phyloP scores from a whole-genome alignment of 2,329 filamentous ascomycete species.

The Scopulariopsis brevicaulis region DNA sequence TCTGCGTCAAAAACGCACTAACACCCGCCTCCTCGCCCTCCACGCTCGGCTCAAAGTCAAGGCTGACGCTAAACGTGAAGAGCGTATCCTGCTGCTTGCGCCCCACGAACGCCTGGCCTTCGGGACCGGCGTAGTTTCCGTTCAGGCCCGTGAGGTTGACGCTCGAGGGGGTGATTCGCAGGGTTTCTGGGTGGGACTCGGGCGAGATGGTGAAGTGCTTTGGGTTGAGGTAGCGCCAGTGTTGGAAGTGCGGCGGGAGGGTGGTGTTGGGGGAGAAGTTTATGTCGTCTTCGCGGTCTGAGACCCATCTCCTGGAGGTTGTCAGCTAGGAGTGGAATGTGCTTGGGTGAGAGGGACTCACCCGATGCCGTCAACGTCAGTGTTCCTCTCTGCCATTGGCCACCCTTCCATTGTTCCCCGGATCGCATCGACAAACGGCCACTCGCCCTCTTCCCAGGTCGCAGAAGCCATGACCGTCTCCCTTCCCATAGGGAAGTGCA shows the following conservation, averaged over 20 bases:
- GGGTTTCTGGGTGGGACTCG: slow-evolving; percentile 24
- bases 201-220: slow-evolving; percentile 33
- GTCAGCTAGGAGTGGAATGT: neutral
- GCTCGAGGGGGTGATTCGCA: slow-evolving; percentile 33
- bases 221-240: slow-evolving; percentile 40
- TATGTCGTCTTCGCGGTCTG: slow-evolving; percentile 2
- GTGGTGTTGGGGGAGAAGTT: slow-evolving; percentile 27
- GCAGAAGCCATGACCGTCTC: slow-evolving; percentile 37
- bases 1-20: slow-evolving; percentile 39
- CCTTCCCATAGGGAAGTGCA: slow-evolving; percentile 39
- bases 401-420: slow-evolving; percentile 21
- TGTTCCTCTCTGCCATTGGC: slow-evolving; percentile 20
- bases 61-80: slow-evolving; percentile 35
- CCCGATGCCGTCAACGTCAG: slow-evolving; percentile 16
- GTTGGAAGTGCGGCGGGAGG: slow-evolving; percentile 41
- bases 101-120: slow-evolving; percentile 38
- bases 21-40: slow-evolving; percentile 38
- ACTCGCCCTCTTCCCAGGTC: slow-evolving; percentile 34
- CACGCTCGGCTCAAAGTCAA: slow-evolving; percentile 26
- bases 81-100: slow-evolving; percentile 42
- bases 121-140: slow-evolving; percentile 20
- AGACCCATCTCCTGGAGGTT: neutral
- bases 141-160: slow-evolving; percentile 38
- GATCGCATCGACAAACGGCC: slow-evolving; percentile 27
- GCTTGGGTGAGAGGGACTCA: slow-evolving; percentile 6